These are phyloP conservation scores for Cladophialophora yegresii DNA, from an alignment of 2,329 filamentous ascomycete species.

Conservation along the genomic window DNA sequence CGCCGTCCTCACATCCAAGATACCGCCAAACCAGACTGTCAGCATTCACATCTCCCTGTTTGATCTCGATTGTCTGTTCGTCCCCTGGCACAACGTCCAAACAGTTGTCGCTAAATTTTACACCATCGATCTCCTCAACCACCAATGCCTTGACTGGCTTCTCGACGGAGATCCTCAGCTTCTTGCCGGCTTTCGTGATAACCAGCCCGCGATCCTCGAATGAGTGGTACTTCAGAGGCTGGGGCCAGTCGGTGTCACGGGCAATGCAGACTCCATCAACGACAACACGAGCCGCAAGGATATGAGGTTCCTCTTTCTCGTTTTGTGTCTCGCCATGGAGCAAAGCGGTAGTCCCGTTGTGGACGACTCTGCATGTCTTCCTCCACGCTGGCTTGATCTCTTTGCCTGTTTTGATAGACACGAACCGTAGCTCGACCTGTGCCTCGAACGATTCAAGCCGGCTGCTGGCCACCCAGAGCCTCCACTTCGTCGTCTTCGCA, in stretches of 20 bases:
- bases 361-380: constrained; percentile 49
- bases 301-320: constrained; percentile 50
- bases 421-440: constrained; percentile 48
- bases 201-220: constrained; percentile 50
- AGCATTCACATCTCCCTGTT: neutral
- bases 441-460: constrained; percentile 38
- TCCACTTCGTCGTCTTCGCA: neutral
- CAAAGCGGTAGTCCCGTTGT: constrained; percentile 59
- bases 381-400: constrained; percentile 54
- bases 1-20: neutral
- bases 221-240: constrained; percentile 60
- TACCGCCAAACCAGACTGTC: neutral
- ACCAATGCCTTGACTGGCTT: constrained; percentile 60
- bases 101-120: constrained; percentile 57
- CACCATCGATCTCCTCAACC: constrained; percentile 57
- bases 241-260: constrained; percentile 60
- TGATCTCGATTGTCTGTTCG: constrained; percentile 45
- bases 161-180: constrained; percentile 37
- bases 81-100: constrained; percentile 60
- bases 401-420: constrained; percentile 56
- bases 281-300: constrained; percentile 54
- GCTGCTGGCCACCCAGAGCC: constrained; percentile 58
- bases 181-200: neutral
- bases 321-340: constrained; percentile 30
- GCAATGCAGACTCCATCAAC: constrained; percentile 53